Evolutionary conservation across 108 stramenopile genomes (phyloP), one percentile per base, ranked within the genome.

Genomic region (Schizochytrium sp.): DNA sequence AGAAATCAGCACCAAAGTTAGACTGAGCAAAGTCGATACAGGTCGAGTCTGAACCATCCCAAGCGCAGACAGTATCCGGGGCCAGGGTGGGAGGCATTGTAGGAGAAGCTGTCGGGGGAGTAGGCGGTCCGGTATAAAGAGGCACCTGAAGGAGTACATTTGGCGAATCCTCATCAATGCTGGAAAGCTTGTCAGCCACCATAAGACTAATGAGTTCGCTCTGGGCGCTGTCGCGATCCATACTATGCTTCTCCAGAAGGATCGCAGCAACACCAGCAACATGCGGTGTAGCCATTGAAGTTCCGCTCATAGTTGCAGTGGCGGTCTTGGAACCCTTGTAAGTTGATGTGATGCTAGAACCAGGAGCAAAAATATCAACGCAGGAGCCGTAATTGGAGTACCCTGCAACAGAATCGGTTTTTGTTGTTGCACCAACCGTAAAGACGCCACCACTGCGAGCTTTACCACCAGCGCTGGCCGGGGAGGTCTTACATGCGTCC

Each of bases 211-310:
- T 10, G 5, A 83, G 76, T 53, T 83, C 76, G 15, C 50, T 1
- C 47, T 55, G 76, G 1, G 76, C 76, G 28, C 5, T 5, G 3
- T 55, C 53, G 38, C 28, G 28, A 53, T 55, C 2, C 15, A 5
- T 42, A 28, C 47, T 83, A 53, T 83, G 47, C 76, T 83, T 83
- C 76, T 83, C 76, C 1, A 83, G 53, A 50, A 83, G 76, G 40
- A 50, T 53, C 8, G 90, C 90, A n/a, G 64, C 90, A 0, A 89
- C 57, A 19, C 91, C 91, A 3, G 89, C 89, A 40, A 91, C 91
- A 42, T 87, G 88, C 2, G 91, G 91, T 19, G 61, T 60, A 38
- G 91, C 91, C 91, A 91, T 91, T 28, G 91, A 91, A 28, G 91
- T 91, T 28, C 91, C 91, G 56, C 13, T 12, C 4, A 89, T 13